Evolutionary conservation across 495 filamentous ascomycete genomes (phyloP).

Genomic region (Lophiostoma macrostomum): DNA sequence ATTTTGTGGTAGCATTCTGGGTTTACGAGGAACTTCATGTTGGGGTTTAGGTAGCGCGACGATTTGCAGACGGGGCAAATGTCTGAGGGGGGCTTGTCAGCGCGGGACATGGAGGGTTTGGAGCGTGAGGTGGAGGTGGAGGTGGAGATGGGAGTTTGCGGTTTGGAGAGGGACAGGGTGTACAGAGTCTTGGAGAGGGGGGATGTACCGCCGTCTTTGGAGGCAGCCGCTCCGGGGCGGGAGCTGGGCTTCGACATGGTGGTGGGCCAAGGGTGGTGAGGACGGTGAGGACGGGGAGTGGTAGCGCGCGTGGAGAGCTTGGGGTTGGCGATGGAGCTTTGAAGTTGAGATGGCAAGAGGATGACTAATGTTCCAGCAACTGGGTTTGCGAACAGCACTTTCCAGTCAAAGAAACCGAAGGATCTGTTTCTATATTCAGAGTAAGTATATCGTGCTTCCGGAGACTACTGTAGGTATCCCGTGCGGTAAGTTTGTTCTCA

Average conservation of each 20-base stretch:
- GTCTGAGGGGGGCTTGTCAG: slow-evolving; percentile 52
- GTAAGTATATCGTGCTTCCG: no score
- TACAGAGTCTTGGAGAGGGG: slow-evolving; percentile 10
- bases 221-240: slow-evolving; percentile 28
- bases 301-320: background rate
- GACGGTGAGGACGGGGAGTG: background rate
- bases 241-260: slow-evolving; percentile 29
- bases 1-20: slow-evolving; percentile 99
- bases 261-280: background rate
- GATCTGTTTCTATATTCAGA: no score
- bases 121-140: slow-evolving; percentile 4
- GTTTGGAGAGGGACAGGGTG: slow-evolving; percentile 13
- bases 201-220: slow-evolving; percentile 35
- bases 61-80: slow-evolving; percentile 97
- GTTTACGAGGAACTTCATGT: slow-evolving; percentile 93
- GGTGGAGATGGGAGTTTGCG: slow-evolving; percentile 5
- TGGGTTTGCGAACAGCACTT: no score
- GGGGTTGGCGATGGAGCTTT: background rate
- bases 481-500: no score
- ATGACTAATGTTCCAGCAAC: no score
- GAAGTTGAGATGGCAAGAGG: no score
- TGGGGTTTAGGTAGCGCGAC: slow-evolving; percentile 86
- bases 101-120: background rate
- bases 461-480: no score
- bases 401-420: no score